Percentiles rank a stretch among this genome's conserved stretches.
These are phyloP conservation scores for Globisporangium lucens DNA, from an alignment of 352 stramenopile species.

Conservation along the genomic window DNA sequence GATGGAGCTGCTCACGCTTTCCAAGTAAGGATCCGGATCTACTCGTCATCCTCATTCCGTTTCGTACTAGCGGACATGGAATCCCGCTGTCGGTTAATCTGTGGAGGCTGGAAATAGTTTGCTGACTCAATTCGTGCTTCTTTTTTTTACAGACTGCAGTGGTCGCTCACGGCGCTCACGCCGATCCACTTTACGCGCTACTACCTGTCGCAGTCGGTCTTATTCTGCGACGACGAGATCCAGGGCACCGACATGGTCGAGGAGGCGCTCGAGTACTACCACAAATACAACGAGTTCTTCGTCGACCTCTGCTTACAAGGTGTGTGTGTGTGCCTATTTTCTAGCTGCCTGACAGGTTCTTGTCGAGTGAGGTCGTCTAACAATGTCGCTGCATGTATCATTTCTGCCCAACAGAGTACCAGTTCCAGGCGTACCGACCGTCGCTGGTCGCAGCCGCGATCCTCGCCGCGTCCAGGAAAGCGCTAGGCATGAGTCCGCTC, in stretches of 20 bases:
- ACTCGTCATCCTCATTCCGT: not conserved
- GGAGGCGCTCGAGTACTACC: conserved; percentile 74
- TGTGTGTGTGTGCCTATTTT: not conserved
- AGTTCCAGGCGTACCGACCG: conserved; percentile 78
- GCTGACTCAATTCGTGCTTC: conserved; percentile 12
- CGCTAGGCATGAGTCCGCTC: conserved; percentile 70
- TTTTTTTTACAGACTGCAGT: conserved; percentile 53
- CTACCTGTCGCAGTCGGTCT: conserved; percentile 71
- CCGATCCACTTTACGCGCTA: conserved; percentile 82
- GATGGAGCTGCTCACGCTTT: conserved; percentile 57
- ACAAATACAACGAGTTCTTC: conserved; percentile 86
- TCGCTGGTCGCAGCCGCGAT: conserved; percentile 78
- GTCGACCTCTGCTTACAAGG: conserved; percentile 76
- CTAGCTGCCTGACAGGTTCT: not conserved
- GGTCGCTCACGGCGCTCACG: conserved; percentile 63
- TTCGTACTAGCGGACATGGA: not conserved
- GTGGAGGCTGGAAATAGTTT: conserved; percentile 5
- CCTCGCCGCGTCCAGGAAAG: conserved; percentile 72
- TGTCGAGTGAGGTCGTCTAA: not conserved
- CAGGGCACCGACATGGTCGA: conserved; percentile 68
- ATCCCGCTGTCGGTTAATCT: not conserved
- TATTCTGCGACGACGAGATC: conserved; percentile 80
- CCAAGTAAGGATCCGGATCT: conserved; percentile 30
- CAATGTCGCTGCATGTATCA: not conserved
- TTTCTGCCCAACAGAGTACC: conserved; percentile 41